Evolutionary conservation across 1,284 basidiomycete species (phyloP).

Genomic region (Fistulinella staudtii): DNA sequence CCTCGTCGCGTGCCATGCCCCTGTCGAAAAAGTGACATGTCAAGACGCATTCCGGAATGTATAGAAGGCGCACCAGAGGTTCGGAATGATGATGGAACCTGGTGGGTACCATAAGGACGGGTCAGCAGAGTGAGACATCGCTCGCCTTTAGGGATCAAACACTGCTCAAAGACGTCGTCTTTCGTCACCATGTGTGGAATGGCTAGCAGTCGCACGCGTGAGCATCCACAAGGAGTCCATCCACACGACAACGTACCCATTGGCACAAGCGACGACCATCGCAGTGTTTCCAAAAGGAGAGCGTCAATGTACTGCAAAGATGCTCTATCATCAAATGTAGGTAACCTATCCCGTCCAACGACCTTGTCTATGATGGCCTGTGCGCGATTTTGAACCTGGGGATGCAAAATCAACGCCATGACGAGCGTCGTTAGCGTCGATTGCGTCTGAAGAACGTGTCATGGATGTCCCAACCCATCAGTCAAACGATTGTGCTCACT

Average conservation of each 20-base stretch:
- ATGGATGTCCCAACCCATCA: not conserved
- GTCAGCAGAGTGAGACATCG: not conserved
- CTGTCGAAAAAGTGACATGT: conserved; percentile 1
- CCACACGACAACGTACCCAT: conserved; percentile 16
- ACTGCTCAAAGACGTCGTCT: conserved; percentile 26
- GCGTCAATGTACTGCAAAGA: conserved; percentile 29
- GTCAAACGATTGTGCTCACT: conserved; percentile 11
- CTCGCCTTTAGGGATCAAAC: conserved; percentile 27
- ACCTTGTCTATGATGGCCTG: conserved; percentile 22
- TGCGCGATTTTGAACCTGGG: conserved; percentile 23
- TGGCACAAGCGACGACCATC: conserved; percentile 25
- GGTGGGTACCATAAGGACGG: not conserved
- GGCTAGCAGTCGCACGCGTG: conserved; percentile 5
- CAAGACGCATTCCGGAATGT: not conserved
- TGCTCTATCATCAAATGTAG: conserved; percentile 19
- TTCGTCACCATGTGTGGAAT: conserved; percentile 19
- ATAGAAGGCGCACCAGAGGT: conserved; percentile 16
- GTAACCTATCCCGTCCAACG: conserved; percentile 21
- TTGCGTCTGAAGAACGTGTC: conserved; percentile 19
- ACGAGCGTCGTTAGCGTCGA: conserved; percentile 19
- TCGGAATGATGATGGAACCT: conserved; percentile 22
- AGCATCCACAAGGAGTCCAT: not conserved
- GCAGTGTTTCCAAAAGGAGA: conserved; percentile 21
- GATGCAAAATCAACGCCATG: conserved; percentile 22
- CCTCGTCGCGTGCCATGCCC: conserved; percentile 24